Evolutionary conservation across 805 yeast species (phyloP), one percentile per base, ranked within the genome.

Genomic region (Starmerella vitae): DNA sequence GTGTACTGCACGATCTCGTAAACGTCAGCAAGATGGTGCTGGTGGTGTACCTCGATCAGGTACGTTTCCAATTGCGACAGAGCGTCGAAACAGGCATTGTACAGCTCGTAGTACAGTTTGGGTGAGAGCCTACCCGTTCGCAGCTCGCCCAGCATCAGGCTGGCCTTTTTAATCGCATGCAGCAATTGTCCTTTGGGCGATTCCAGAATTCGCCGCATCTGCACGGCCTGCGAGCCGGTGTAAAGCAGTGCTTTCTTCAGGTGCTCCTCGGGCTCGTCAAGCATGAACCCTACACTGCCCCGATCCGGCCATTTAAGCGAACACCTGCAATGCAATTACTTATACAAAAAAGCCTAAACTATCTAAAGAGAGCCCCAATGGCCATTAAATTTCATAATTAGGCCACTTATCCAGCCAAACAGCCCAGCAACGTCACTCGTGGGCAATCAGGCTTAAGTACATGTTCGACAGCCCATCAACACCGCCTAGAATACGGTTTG

Each of bases 1-100:
- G 94, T 84, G 55, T 91, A 91, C 59, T 91, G 97, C 4, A 88
- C 96, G 56, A 86, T 66, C 52, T 88, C 97, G 56, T 91, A 91
- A 38, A 91, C 67, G 56, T 91, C 97, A 0, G 93, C 82, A 38
- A 91, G 62, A 54, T 79, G 83, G 51, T 74, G 74, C 38, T 70
- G 67, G 10, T 77, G 74, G 53, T 83, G 86, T 41, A 71, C 71
- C 21, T 73, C 80, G 39, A 70, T 67, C 44, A 91, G 62, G 52
- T 75, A 80, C 5, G 64, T 61, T 1, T 85, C 71, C 27, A 91
- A 64, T 30, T 69, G 60, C 27, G 78, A 78, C 55, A 91, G 63
- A 0, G 93, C 78, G 59, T 91, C 97, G 52, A 76, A 86, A 2
- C 80, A 77, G 34, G 78, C 66, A 46, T 81, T 78, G 62, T 88